A percentile compares a stretch with the other conserved stretches of the same genome.
phyloP scores from a whole-genome alignment of 2,329 filamentous ascomycete species.

The Ophiosphaerella korrae region DNA sequence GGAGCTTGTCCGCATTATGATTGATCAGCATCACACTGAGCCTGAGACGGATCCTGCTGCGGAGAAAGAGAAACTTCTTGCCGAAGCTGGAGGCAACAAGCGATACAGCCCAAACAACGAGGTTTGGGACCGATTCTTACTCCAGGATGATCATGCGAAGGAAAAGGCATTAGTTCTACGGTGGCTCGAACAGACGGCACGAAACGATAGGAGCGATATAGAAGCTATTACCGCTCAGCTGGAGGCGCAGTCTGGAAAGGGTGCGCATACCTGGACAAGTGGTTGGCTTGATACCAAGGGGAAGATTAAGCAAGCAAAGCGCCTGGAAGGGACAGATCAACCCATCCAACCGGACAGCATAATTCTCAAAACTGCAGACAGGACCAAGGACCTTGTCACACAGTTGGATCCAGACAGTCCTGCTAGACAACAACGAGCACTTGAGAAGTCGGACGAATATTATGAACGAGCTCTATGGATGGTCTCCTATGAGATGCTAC shows the following conservation, averaged over 20 bases:
- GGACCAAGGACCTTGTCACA: conserved; percentile 71
- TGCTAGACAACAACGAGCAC: conserved; percentile 74
- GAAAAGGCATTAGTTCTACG: conserved; percentile 81
- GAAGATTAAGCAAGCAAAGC: conserved; percentile 88
- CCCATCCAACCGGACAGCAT: conserved; percentile 50
- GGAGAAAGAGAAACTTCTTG: conserved; percentile 41
- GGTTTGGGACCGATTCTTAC: conserved; percentile 75
- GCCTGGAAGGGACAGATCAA: conserved; percentile 59
- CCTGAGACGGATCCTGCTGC: conserved; percentile 39
- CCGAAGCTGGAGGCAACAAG: conserved; percentile 37
- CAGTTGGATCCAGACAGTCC: conserved; percentile 91
- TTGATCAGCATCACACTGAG: conserved; percentile 67
- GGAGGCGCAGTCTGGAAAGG: conserved; percentile 73
- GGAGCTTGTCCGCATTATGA: conserved; percentile 78
- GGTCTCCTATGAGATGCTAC: conserved; percentile 90
- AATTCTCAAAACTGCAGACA: conserved; percentile 48
- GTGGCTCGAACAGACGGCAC: conserved; percentile 83
- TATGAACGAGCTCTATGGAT: conserved; percentile 92
- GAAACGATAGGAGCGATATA: conserved; percentile 70
- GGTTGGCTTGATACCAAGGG: conserved; percentile 93
- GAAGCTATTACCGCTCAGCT: conserved; percentile 73
- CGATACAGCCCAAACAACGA: conserved; percentile 65
- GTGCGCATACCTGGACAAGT: conserved; percentile 70
- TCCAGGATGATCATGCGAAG: conserved; percentile 72
- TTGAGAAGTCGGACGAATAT: conserved; percentile 83